A percentile compares a stretch with the other conserved stretches of the same genome.
These are phyloP conservation scores for Aspergillus ochraceoroseus DNA, from an alignment of 2,329 filamentous ascomycete species.

Conservation along the genomic window DNA sequence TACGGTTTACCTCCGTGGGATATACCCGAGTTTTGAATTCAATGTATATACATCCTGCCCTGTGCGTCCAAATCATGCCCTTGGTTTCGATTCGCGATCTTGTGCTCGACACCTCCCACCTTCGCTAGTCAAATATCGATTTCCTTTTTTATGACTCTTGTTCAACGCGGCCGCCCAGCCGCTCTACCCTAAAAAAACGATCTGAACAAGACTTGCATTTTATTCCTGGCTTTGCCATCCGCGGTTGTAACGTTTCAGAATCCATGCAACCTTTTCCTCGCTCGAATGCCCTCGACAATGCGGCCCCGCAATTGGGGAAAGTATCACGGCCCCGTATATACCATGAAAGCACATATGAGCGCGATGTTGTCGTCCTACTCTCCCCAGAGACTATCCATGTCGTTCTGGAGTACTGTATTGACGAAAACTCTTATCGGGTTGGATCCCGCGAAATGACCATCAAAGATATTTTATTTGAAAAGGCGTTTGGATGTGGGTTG, in stretches of 20 bases:
- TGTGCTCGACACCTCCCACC: constrained; percentile 10
- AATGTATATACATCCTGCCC: constrained; percentile 9
- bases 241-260: background rate
- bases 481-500: constrained; percentile 22
- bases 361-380: no score
- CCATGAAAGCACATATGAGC: no score
- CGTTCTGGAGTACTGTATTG: no score
- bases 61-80: constrained; percentile 11
- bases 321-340: no score
- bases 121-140: constrained; percentile 14
- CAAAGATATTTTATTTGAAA: constrained; percentile 18
- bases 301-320: no score
- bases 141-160: constrained; percentile 5
- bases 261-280: background rate
- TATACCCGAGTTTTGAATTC: constrained; percentile 1
- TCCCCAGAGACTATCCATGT: no score
- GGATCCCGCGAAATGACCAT: constrained; percentile 11
- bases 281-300: background rate
- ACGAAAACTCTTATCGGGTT: no score
- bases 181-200: background rate
- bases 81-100: constrained; percentile 10
- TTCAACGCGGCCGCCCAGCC: background rate
- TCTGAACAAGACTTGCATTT: constrained; percentile 11
- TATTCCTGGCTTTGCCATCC: background rate
- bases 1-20: background rate